These are phyloP conservation scores for Citeromyces matritensis DNA, from an alignment of 805 yeast genomes.

Conservation along the genomic window DNA sequence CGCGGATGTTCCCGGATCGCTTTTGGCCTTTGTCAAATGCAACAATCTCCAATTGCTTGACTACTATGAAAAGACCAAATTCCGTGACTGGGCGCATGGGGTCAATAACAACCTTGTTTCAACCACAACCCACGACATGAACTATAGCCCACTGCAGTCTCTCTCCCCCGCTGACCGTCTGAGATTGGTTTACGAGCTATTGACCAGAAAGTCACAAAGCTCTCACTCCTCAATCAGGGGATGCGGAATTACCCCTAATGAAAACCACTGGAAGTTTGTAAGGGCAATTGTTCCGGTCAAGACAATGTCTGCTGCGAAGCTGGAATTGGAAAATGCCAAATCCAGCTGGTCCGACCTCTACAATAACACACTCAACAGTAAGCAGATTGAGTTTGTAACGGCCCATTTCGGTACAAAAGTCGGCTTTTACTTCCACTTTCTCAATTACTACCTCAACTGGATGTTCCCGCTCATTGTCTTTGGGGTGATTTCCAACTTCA, in stretches of 20 bases:
- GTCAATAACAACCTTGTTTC: constrained; percentile 13
- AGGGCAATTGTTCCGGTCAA: constrained; percentile 29
- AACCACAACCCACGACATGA: constrained; percentile 6
- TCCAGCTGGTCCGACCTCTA: constrained; percentile 6
- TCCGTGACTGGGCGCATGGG: constrained; percentile 30
- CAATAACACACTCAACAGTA: constrained; percentile 6
- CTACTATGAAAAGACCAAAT: constrained; percentile 16
- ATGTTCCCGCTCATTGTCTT: constrained; percentile 35
- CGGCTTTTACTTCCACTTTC: constrained; percentile 64
- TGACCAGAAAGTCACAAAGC: constrained; percentile 14
- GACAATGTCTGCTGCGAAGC: constrained; percentile 5
- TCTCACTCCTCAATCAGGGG: constrained; percentile 29
- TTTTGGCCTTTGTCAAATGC: constrained; percentile 39
- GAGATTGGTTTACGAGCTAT: constrained; percentile 32
- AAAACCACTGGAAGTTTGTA: constrained; percentile 36
- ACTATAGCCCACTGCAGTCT: constrained; percentile 7
- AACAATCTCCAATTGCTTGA: constrained; percentile 17
- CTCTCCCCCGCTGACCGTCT: constrained; percentile 28
- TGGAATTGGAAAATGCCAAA: constrained; percentile 7
- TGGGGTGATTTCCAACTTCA: constrained; percentile 41
- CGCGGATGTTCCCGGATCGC: constrained; percentile 24
- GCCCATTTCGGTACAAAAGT: constrained; percentile 26
- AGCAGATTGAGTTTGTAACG: constrained; percentile 14
- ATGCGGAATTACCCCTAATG: constrained; percentile 37
- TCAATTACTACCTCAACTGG: constrained; percentile 44